These are phyloP conservation scores for Eimeria mitis DNA, from an alignment of 169 alveolate genomes.

Conservation along the genomic window DNA sequence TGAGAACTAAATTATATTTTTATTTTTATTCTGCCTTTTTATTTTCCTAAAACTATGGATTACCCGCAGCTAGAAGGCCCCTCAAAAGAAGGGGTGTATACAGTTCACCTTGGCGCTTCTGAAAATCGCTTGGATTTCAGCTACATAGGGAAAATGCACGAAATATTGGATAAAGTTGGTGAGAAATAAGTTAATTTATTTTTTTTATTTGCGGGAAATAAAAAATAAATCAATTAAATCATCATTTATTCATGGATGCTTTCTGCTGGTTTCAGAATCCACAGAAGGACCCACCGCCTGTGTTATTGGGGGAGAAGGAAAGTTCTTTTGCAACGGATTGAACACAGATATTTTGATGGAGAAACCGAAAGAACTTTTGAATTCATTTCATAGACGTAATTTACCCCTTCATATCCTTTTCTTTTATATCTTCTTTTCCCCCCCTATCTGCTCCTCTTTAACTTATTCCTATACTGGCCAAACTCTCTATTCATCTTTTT, in stretches of 20 bases:
- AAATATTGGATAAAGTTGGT: slow-evolving; percentile 53
- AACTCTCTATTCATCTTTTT: too few relatives aligned
- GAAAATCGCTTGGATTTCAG: slow-evolving; percentile 74
- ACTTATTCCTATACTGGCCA: too few relatives aligned
- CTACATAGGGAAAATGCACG: slow-evolving; percentile 13
- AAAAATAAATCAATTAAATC: not conserved
- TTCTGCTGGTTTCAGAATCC: not conserved
- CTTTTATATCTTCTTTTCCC: not conserved
- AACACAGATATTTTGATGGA: slow-evolving; percentile 16
- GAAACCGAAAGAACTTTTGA: slow-evolving; percentile 39
- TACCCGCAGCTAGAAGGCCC: slow-evolving; percentile 57
- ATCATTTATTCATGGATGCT: not conserved
- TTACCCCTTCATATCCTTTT: not conserved
- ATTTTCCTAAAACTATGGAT: not conserved
- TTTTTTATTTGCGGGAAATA: not conserved
- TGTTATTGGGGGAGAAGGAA: slow-evolving; percentile 73
- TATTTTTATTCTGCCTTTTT: not conserved
- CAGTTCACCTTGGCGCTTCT: slow-evolving; percentile 36
- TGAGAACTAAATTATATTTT: too few relatives aligned
- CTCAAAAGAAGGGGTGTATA: slow-evolving; percentile 48
- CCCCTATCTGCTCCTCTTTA: not conserved
- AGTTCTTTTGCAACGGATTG: slow-evolving; percentile 80
- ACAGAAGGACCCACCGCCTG: slow-evolving; percentile 81
- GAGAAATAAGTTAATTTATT: not conserved
- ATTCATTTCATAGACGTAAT: slow-evolving; percentile 69